Evolutionary conservation across 257 asterid species (phyloP), one percentile per base, ranked within the genome.

Genomic region (Paraleonurus japonicus): DNA sequence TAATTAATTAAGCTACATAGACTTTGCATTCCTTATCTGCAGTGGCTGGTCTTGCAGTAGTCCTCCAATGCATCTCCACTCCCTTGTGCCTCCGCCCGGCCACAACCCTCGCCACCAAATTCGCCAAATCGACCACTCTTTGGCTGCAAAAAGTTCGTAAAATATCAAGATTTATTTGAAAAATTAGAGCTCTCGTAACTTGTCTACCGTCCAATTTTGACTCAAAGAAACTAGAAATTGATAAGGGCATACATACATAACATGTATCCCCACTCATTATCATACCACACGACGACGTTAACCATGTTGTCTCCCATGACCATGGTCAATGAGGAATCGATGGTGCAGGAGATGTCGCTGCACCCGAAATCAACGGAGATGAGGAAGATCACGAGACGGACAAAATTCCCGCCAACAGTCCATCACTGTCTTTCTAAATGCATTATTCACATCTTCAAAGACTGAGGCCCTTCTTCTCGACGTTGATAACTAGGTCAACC

Each of bases 181-280:
- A n/a, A n/a, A n/a, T n/a, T n/a, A n/a, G n/a, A n/a, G n/a, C n/a
- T n/a, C n/a, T n/a, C n/a, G n/a, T n/a, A n/a, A n/a, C n/a, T n/a
- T n/a, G n/a, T n/a, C n/a, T n/a, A n/a, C n/a, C n/a, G n/a, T n/a
- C n/a, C n/a, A 90, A n/a, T n/a, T n/a, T n/a, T n/a, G n/a, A n/a
- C n/a, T n/a, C n/a, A n/a, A n/a, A n/a, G n/a, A n/a, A n/a, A n/a
- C n/a, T n/a, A n/a, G n/a, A n/a, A n/a, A n/a, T n/a, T n/a, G n/a
- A n/a, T n/a, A n/a, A n/a, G n/a, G n/a, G n/a, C n/a, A n/a, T n/a
- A n/a, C n/a, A n/a, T n/a, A n/a, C n/a, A n/a, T n/a, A n/a, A n/a
- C n/a, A n/a, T n/a, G n/a, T n/a, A 92, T 70, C 98, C 98, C 98
- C 97, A 92, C 80, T 92, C 98, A n/a, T n/a, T n/a, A 24, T 92